Conservation (phyloP, 2,329 filamentous ascomycete genomes). For the Neurospora crassa region DNA sequence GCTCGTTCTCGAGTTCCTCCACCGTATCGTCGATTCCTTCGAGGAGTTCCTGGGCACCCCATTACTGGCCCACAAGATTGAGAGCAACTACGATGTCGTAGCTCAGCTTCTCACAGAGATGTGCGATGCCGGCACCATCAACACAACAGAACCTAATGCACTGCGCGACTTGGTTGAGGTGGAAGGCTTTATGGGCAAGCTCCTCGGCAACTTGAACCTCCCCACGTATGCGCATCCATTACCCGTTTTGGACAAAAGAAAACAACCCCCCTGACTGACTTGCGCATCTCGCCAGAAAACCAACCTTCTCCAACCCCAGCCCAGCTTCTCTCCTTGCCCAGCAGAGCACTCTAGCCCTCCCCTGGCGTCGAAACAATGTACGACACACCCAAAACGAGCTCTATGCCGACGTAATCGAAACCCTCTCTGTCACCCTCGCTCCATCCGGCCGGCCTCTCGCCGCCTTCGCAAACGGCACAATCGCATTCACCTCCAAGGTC, state of each 20-base stretch:
- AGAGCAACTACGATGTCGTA: conserved; percentile 84
- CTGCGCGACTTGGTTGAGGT: conserved; percentile 86
- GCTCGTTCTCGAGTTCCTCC: conserved; percentile 85
- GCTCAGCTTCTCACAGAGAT: conserved; percentile 91
- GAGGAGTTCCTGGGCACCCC: conserved; percentile 92
- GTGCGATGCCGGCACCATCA: conserved; percentile 87
- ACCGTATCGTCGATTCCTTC: conserved; percentile 82
- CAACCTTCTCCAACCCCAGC: conserved; percentile 22
- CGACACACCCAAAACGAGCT: conserved; percentile 94
- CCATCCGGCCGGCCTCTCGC: conserved; percentile 82
- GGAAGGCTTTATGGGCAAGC: conserved; percentile 78
- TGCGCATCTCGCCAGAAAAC: conserved; percentile 5
- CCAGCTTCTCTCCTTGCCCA: conserved; percentile 32
- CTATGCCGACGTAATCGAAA: conserved; percentile 93
- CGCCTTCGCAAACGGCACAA: conserved; percentile 82
- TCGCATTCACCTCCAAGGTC: conserved; percentile 91
- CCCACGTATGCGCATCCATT: conserved; percentile 45
- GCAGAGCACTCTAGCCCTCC: conserved; percentile 47
- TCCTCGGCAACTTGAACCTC: conserved; percentile 78
- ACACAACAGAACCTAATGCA: conserved; percentile 87
- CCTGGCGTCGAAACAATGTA: conserved; percentile 87
- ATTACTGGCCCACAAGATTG: conserved; percentile 75
- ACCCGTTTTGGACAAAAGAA: background rate
- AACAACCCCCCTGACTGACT: background rate
- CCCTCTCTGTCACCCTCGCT: conserved; percentile 75